Evolutionary conservation across 148 eudicot genomes (phyloP).

Genomic region (Diospyros kaki): DNA sequence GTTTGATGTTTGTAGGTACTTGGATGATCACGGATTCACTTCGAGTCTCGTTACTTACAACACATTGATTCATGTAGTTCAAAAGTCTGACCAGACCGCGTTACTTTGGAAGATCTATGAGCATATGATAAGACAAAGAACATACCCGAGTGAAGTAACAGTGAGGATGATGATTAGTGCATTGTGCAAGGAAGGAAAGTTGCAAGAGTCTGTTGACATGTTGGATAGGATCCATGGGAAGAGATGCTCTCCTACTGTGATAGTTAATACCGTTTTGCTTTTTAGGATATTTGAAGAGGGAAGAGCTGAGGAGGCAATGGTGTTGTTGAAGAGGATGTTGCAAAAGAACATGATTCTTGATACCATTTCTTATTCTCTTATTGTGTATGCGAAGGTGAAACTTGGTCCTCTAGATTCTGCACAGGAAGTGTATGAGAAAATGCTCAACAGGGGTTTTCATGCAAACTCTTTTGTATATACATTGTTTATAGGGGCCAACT

Average conservation of each 20-base stretch:
- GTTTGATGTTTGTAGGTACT: slow-evolving; percentile 51
- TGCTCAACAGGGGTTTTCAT: slow-evolving; percentile 72
- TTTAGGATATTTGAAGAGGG: slow-evolving; percentile 58
- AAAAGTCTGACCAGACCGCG: slow-evolving; percentile 34
- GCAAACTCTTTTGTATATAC: slow-evolving; percentile 69
- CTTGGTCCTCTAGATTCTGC: slow-evolving; percentile 55
- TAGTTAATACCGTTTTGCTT: slow-evolving; percentile 68
- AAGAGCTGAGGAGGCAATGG: slow-evolving; percentile 58
- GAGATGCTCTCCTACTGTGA: slow-evolving; percentile 55
- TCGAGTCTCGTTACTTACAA: slow-evolving; percentile 59
- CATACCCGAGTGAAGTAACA: slow-evolving; percentile 61
- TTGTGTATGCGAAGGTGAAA: slow-evolving; percentile 57
- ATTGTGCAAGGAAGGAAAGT: slow-evolving; percentile 76
- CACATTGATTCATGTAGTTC: slow-evolving; percentile 54
- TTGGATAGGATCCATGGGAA: slow-evolving; percentile 70
- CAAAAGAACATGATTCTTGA: slow-evolving; percentile 72
- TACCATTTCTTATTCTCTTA: slow-evolving; percentile 57
- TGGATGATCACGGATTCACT: slow-evolving; percentile 60
- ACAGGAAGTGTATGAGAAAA: slow-evolving; percentile 49
- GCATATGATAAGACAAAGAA: slow-evolving; percentile 59
- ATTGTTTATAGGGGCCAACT: slow-evolving; percentile 47
- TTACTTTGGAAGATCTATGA: slow-evolving; percentile 77
- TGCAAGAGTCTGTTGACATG: slow-evolving; percentile 49
- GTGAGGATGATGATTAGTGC: slow-evolving; percentile 52
- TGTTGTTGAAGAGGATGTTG: slow-evolving; percentile 58